phyloP scores from a whole-genome alignment of 805 yeast species.

The Hanseniaspora jakobsenii region DNA sequence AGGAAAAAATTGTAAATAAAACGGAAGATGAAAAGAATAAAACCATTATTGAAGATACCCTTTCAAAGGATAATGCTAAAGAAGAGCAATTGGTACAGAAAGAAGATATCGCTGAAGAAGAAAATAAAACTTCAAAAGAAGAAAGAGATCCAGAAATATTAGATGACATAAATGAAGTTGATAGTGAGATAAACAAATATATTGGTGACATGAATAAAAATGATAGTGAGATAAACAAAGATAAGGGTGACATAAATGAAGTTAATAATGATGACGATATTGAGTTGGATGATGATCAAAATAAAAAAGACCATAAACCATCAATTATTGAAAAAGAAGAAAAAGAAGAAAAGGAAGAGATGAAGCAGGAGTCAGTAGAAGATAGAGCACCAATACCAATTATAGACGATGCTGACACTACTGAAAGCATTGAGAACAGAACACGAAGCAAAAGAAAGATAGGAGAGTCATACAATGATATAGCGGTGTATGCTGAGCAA shows the following conservation, averaged over 20 bases:
- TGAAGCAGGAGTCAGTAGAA: slow-evolving; percentile 6
- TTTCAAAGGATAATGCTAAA: no score
- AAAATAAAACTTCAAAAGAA: not conserved
- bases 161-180: not conserved
- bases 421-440: slow-evolving; percentile 1
- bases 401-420: not conserved
- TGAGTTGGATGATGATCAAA: slow-evolving; percentile 17
- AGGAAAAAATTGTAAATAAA: no score
- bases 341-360: slow-evolving; percentile 9
- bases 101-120: no score
- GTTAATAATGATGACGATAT: slow-evolving; percentile 18
- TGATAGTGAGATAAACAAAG: not conserved
- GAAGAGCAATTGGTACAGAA: no score
- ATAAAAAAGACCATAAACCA: slow-evolving; percentile 18
- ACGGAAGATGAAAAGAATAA: no score
- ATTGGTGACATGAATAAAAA: not conserved
- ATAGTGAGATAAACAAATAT: not conserved
- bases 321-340: slow-evolving; percentile 12
- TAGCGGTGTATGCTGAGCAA: not conserved
- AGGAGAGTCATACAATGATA: not conserved
- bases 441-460: slow-evolving; percentile 9
- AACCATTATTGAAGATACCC: no score
- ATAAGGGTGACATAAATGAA: slow-evolving; percentile 11
- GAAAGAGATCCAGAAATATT: not conserved
- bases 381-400: slow-evolving; percentile 12